phyloP scores from a whole-genome alignment of 495 filamentous ascomycete genomes.

The Immersiella caudata region DNA sequence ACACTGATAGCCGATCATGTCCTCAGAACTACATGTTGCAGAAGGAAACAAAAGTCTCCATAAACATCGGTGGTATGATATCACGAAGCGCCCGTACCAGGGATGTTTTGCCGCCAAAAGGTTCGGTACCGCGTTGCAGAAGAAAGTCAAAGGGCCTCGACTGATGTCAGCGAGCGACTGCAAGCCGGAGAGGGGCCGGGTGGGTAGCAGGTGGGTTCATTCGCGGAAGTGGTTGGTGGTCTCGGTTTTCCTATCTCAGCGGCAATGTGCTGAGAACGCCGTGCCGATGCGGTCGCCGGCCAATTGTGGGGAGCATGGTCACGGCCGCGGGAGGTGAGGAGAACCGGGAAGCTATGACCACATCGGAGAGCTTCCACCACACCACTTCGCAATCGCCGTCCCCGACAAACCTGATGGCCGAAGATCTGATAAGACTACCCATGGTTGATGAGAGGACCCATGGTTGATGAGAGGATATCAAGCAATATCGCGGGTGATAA shows the following conservation, averaged over 20 bases:
- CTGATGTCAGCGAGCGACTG: not conserved
- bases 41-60: no score
- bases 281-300: constrained; percentile 7
- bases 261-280: not conserved
- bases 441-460: no score
- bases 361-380: constrained; percentile 6
- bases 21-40: no score
- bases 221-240: constrained; percentile 3
- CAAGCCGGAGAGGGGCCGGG: not conserved
- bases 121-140: not conserved
- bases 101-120: not conserved
- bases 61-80: not conserved
- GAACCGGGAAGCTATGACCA: constrained; percentile 16
- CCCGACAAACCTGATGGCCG: not conserved
- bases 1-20: no score
- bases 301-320: constrained; percentile 6
- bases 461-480: not conserved
- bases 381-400: not conserved
- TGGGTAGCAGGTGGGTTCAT: not conserved
- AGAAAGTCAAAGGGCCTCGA: not conserved
- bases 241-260: constrained; percentile 11
- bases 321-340: constrained; percentile 1
- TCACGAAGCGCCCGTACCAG: not conserved
- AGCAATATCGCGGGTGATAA: not conserved
- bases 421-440: not conserved